Percentiles rank a stretch among this genome's conserved stretches.
phyloP scores from a whole-genome alignment of 345 rosid species.

The Bruguiera gymnorhiza region DNA sequence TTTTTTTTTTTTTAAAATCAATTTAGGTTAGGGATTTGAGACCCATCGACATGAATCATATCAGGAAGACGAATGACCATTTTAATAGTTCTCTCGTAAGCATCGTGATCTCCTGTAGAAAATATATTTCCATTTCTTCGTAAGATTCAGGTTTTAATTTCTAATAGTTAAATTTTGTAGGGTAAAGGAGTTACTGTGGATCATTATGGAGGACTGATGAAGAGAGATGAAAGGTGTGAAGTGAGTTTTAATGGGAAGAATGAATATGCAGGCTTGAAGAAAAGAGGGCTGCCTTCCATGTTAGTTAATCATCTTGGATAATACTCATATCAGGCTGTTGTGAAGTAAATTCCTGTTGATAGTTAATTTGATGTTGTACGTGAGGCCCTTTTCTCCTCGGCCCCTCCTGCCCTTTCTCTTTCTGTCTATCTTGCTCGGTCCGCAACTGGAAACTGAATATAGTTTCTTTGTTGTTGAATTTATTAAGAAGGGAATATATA shows the following conservation, averaged over 20 bases:
- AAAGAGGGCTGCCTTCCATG: constrained; percentile 77
- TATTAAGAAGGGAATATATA: background rate
- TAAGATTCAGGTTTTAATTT: background rate
- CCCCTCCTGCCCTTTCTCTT: no score
- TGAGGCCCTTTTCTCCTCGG: no score
- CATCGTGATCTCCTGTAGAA: background rate
- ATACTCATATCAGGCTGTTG: constrained; percentile 19
- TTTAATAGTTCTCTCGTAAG: constrained; percentile 40
- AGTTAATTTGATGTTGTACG: background rate
- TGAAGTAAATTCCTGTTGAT: constrained; percentile 17
- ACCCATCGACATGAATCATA: constrained; percentile 34
- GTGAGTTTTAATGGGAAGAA: constrained; percentile 26
- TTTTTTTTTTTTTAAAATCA: constrained; percentile 13
- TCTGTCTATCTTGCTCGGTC: background rate
- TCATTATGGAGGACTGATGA: constrained; percentile 20
- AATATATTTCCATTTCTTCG: background rate
- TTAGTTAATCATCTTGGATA: constrained; percentile 56
- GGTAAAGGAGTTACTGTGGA: constrained; percentile 24
- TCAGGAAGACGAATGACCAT: constrained; percentile 37
- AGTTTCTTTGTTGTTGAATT: constrained; percentile 3
- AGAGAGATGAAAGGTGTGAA: constrained; percentile 26
- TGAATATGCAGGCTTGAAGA: constrained; percentile 45
- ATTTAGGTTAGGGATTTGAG: constrained; percentile 47
- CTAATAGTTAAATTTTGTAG: constrained; percentile 19
- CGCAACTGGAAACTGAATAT: constrained; percentile 3